phyloP scores from a whole-genome alignment of 1,139 yeast species.

The Candida neerlandica region DNA sequence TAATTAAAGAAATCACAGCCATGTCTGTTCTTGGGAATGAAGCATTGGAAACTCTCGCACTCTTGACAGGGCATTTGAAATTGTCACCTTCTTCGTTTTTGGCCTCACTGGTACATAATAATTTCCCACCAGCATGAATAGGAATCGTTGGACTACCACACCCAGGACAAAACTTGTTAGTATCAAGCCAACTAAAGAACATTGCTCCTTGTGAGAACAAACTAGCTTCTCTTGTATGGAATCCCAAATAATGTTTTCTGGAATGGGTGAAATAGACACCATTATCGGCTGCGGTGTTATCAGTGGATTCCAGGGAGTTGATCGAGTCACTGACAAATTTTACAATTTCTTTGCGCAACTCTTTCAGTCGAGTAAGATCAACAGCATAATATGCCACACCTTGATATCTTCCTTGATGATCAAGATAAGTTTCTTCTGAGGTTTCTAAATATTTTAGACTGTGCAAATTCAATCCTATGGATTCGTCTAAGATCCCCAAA shows the following conservation, averaged over 20 bases:
- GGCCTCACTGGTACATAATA: conserved; percentile 53
- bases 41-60: conserved; percentile 57
- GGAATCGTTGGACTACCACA: conserved; percentile 77
- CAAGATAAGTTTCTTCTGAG: conserved; percentile 35
- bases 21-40: conserved; percentile 93
- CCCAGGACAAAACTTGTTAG: conserved; percentile 82
- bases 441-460: conserved; percentile 31
- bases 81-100: conserved; percentile 17
- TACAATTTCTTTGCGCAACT: conserved; percentile 26
- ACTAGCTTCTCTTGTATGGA: conserved; percentile 56
- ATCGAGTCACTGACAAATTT: conserved; percentile 19
- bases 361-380: conserved; percentile 52
- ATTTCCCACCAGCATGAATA: conserved; percentile 81
- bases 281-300: conserved; percentile 15
- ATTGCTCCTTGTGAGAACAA: conserved; percentile 79
- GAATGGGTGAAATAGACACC: conserved; percentile 34
- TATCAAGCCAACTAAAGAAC: conserved; percentile 81
- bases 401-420: conserved; percentile 51
- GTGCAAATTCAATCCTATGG: conserved; percentile 38
- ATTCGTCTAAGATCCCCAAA: conserved; percentile 67
- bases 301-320: conserved; percentile 14
- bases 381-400: conserved; percentile 82
- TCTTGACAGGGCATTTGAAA: conserved; percentile 55
- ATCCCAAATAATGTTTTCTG: conserved; percentile 38
- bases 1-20: conserved; percentile 78